Conservation (phyloP, 2,329 filamentous ascomycete genomes). For the Nigrospora oryzae region DNA sequence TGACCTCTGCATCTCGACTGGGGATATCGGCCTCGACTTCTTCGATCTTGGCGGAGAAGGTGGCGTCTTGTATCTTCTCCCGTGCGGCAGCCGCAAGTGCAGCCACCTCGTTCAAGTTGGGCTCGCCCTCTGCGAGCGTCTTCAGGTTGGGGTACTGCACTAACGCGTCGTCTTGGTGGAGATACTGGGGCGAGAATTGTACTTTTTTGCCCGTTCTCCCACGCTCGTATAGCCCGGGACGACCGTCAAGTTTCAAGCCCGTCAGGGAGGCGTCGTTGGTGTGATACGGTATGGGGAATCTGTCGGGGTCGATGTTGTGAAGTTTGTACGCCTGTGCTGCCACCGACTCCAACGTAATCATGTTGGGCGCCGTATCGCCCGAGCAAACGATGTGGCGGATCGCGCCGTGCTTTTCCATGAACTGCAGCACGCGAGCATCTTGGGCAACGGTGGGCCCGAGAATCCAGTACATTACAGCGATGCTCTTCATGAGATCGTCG, state of each 20-base stretch:
- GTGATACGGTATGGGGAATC: constrained; percentile 63
- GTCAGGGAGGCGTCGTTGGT: constrained; percentile 39
- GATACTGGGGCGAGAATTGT: constrained; percentile 36
- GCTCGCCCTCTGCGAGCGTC: constrained; percentile 27
- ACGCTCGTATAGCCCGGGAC: constrained; percentile 21
- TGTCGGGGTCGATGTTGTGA: constrained; percentile 61
- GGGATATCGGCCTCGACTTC: constrained; percentile 57
- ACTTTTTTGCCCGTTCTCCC: constrained; percentile 36
- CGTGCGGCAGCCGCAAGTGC: constrained; percentile 41
- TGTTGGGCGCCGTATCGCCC: constrained; percentile 65
- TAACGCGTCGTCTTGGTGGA: constrained; percentile 36
- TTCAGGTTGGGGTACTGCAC: constrained; percentile 39
- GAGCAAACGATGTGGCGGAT: constrained; percentile 74
- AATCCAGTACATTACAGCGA: constrained; percentile 72
- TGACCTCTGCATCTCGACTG: constrained; percentile 69
- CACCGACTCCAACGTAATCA: constrained; percentile 59
- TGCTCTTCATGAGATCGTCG: constrained; percentile 53
- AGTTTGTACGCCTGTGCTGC: constrained; percentile 61
- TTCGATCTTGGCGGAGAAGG: constrained; percentile 25
- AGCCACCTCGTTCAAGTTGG: constrained; percentile 32
- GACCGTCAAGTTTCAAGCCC: constrained; percentile 4
- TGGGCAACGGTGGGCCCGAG: constrained; percentile 60
- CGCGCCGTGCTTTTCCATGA: constrained; percentile 54
- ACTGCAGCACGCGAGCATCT: constrained; percentile 55
- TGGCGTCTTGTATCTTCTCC: constrained; percentile 13